Conservation (phyloP, 805 yeast species). For the Grigorovia jiainica region DNA sequence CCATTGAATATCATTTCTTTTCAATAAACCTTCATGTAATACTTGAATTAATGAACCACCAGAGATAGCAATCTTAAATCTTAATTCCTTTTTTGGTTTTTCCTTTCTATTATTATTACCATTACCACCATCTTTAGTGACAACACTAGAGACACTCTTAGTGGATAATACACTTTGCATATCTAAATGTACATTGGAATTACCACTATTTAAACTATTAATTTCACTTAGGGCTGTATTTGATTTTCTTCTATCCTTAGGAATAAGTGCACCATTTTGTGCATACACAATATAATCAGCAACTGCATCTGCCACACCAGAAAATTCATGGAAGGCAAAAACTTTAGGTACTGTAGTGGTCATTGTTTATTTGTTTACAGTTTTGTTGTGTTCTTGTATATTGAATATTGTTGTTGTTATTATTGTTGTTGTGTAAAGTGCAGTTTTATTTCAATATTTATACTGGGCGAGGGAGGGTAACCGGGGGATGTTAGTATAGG, state of each 20-base stretch:
- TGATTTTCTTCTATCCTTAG: slow-evolving; percentile 16
- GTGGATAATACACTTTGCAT: slow-evolving; percentile 15
- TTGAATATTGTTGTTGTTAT: background rate
- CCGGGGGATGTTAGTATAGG: background rate
- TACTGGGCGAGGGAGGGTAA: background rate
- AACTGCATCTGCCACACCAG: slow-evolving; percentile 91
- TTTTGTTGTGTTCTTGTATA: background rate
- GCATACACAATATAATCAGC: slow-evolving; percentile 90
- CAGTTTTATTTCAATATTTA: too few species aligned
- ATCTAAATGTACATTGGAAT: slow-evolving; percentile 3
- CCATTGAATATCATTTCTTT: slow-evolving; percentile 76
- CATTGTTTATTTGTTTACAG: slow-evolving; percentile 45
- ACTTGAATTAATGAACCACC: slow-evolving; percentile 91
- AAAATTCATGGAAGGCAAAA: slow-evolving; percentile 83
- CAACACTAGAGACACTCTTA: slow-evolving; percentile 12
- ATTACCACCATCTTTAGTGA: background rate
- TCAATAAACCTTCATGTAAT: slow-evolving; percentile 73
- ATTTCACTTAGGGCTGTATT: slow-evolving; percentile 10
- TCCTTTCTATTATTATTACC: slow-evolving; percentile 24
- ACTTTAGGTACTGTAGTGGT: slow-evolving; percentile 90
- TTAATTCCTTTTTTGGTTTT: slow-evolving; percentile 48
- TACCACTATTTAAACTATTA: slow-evolving; percentile 1
- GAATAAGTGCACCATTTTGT: slow-evolving; percentile 47
- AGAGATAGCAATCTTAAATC: slow-evolving; percentile 84
- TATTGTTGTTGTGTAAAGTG: background rate